Base-by-base conservation (phyloP, 208 protist genomes). In the Trypanosoma scelopori region DNA sequence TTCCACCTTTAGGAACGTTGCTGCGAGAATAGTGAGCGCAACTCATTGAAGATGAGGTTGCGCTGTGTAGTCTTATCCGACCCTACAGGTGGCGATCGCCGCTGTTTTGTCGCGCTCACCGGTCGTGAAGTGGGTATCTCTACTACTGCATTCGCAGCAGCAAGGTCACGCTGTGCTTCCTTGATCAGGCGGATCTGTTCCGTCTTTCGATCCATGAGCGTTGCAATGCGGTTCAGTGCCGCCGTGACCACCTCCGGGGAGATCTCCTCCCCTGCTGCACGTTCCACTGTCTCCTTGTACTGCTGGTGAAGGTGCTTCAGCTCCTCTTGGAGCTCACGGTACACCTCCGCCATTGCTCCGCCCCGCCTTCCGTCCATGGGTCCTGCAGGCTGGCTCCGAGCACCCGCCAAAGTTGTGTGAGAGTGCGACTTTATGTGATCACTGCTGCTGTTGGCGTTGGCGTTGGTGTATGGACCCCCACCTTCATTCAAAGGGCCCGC, bases 181-280 rank as follows among this genome's bases (percentile, higher is more conserved):
- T 78, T 76, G 50, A 95, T 71, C 22, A 96, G 64, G 18, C 80
- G 77, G 30, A 94, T 76, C 67, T 96, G 91, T 47, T 92, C 81
- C 30, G 81, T 79, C 65, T 94, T 96, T 25, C 83, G 79, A 5
- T 94, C 79, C 32, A 96, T 85, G 18, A 84, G 72, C 6, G 61
- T 70, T 1, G 84, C 71, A 20, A 96, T 67, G 16, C 74, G 82
- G 13, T 78, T 73, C 51, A 94, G 60, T 0, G 79, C 76, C 0
- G 78, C 69, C 0, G 72, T 76, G n/a, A 93, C 55, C 1, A 89
- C 81, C 22, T 89, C 78, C 12, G 69, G 72, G 13, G 82, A 74
- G 16, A 89, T 58, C 16, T 92, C 76, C 25, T 87, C 81, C 1
- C 62, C 28, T 11, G 84, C 47, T 16, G 57, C 78, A 15, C 79